Evolutionary conservation across 306 rosid species (phyloP).

Genomic region (Glycine soja): DNA sequence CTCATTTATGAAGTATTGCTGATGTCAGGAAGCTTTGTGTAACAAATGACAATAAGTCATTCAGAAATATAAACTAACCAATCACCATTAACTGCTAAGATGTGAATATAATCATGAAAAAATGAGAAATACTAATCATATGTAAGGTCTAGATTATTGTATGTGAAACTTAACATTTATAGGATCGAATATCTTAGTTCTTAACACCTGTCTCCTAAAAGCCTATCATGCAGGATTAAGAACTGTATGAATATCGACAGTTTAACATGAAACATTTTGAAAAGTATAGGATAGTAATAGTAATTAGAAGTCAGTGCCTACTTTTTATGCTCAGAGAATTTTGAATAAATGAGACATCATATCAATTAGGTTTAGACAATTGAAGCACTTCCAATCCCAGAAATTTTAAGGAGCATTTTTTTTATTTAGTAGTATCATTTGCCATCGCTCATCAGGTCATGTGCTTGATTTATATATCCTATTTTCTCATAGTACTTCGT

Average conservation of each 20-base stretch:
- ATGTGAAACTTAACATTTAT: background rate
- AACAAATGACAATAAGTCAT: background rate
- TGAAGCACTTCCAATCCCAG: too few species aligned
- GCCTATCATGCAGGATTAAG: background rate
- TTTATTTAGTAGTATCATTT: too few species aligned
- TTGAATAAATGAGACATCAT: too few species aligned
- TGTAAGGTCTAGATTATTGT: background rate
- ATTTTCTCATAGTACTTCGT: too few species aligned
- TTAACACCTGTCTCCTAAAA: background rate
- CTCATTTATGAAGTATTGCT: conserved; percentile 14
- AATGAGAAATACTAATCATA: background rate
- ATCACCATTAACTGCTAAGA: background rate
- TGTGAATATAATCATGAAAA: background rate
- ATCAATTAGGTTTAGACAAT: too few species aligned
- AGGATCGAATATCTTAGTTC: background rate
- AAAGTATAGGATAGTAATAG: too few species aligned
- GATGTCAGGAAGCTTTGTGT: background rate
- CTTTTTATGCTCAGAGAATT: too few species aligned
- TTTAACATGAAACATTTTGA: background rate
- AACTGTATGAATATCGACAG: too few species aligned
- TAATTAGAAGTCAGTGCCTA: too few species aligned
- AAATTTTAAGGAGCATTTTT: too few species aligned
- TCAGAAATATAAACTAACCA: background rate
- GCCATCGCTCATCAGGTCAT: too few species aligned
- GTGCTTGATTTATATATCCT: too few species aligned